Percentiles rank a stretch among this genome's conserved stretches.
Conservation (phyloP, 2,329 filamentous ascomycete species). For the Amphichorda felina region DNA sequence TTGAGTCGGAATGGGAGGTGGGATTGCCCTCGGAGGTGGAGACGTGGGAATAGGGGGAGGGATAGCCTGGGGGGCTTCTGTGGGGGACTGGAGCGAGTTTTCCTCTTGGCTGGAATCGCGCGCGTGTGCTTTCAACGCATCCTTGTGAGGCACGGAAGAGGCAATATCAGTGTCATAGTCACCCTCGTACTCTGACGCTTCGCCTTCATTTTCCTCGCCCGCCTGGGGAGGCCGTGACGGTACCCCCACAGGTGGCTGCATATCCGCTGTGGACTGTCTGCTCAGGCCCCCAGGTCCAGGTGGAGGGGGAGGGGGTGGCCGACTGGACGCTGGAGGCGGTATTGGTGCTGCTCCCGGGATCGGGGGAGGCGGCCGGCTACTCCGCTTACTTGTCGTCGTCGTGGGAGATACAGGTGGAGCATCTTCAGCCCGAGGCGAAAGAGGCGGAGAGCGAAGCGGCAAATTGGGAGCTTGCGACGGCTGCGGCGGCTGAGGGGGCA, state of each 20-base stretch:
- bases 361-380: constrained; percentile 45
- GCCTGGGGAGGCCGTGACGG: constrained; percentile 28
- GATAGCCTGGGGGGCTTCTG: constrained; percentile 28
- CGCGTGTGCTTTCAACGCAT: constrained; percentile 74
- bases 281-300: constrained; percentile 33
- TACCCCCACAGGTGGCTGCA: constrained; percentile 25
- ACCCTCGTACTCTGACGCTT: constrained; percentile 88
- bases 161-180: constrained; percentile 98
- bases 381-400: constrained; percentile 34
- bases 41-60: constrained; percentile 45
- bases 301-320: constrained; percentile 59
- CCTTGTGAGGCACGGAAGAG: constrained; percentile 86
- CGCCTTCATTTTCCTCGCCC: constrained; percentile 58
- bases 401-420: constrained; percentile 32
- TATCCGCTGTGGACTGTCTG: constrained; percentile 48
- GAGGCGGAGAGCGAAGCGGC: constrained; percentile 23
- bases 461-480: background rate
- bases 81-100: constrained; percentile 47
- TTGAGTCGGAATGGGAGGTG: constrained; percentile 54
- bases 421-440: constrained; percentile 25
- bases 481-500: constrained; percentile 27
- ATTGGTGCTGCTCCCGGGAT: constrained; percentile 44
- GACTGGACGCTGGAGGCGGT: constrained; percentile 35
- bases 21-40: constrained; percentile 44
- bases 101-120: constrained; percentile 69